Base-by-base conservation (phyloP, 768 basidiomycete species). In the Hortiboletus flavorubellus region DNA sequence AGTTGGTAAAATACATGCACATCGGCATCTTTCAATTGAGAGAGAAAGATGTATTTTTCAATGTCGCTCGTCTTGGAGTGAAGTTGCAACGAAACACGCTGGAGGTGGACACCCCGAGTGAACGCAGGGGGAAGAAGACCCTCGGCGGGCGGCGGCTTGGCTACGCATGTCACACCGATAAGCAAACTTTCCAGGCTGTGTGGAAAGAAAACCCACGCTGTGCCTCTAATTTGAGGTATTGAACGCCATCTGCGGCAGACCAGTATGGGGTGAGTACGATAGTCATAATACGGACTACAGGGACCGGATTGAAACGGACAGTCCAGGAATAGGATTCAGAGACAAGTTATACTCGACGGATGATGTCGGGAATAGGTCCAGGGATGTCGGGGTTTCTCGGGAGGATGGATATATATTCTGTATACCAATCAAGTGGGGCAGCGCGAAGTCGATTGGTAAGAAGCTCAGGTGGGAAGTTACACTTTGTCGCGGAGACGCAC, bases 1-100 rank as follows among this genome's bases (percentile, higher is more conserved):
- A 93, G 76, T 45, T 78, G 79, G 74, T 91, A 96, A 73, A 94
- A 97, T 69, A 88, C 80, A 44, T 78, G 69, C 14, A 82, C 80
- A 67, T 95, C 86, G 47, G 85, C 76, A 59, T 84, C 75, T 68
- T 92, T 88, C 55, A 95, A 77, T 53, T 81, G 80, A 9, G 84
- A 81, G 30, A 96, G 82, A 67, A 86, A 94, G 66, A 92, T 89
- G 73, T 96, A 87, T 74, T 91, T 89, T 67, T 93, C 90, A 40
- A 94, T 82, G 54, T 72, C 67, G 68, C 81, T 83, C 67, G 84
- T 80, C 70, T 91, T 91, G 16, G 86, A 86, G 47, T 85, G 85
- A 9, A 92, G 72, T 69, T 92, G 90, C n/a, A 69, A 71, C 53
- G 90, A 71, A 64, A 82, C 83, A 49, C 90, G 85, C 21, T 76